Conservation (phyloP, 805 yeast genomes). For the Tanozyma kutaoensis region DNA sequence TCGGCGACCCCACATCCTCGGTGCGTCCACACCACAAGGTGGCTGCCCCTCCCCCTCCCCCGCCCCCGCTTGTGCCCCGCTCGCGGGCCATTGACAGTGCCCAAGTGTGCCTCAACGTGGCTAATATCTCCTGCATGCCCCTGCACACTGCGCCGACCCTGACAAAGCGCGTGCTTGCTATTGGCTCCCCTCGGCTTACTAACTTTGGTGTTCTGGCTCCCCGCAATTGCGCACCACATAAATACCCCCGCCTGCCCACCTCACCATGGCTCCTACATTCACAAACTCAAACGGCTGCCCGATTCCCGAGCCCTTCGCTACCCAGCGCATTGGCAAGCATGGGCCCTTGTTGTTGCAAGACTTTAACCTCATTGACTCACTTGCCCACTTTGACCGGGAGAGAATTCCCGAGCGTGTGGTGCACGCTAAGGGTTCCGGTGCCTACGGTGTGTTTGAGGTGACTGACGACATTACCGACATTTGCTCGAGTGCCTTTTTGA, state of each 20-base stretch:
- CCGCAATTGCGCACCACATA: too few species aligned
- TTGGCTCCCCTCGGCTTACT: too few species aligned
- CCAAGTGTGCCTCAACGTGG: too few species aligned
- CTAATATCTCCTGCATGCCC: too few species aligned
- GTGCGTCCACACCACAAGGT: too few species aligned
- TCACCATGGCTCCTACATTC: slow-evolving; percentile 39
- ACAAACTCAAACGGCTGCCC: slow-evolving; percentile 71
- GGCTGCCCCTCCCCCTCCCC: too few species aligned
- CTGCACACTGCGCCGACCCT: too few species aligned
- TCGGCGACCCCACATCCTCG: too few species aligned
- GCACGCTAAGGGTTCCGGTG: slow-evolving; percentile 91
- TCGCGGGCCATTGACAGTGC: too few species aligned
- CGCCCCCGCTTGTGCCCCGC: too few species aligned
- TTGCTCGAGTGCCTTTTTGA: slow-evolving; percentile 12
- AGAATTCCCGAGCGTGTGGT: slow-evolving; percentile 89
- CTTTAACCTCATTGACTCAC: slow-evolving; percentile 63
- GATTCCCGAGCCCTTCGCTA: slow-evolving; percentile 62
- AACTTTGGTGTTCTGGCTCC: too few species aligned
- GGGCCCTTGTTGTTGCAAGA: slow-evolving; percentile 80
- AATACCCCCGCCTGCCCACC: background rate
- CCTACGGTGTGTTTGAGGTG: slow-evolving; percentile 75
- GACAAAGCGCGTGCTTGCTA: too few species aligned
- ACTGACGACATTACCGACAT: slow-evolving; percentile 39
- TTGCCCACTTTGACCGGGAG: slow-evolving; percentile 84
- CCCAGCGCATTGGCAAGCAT: slow-evolving; percentile 60